Evolutionary conservation across 1,284 basidiomycete species (phyloP).

Genomic region (Lignosus rhinocerotis): DNA sequence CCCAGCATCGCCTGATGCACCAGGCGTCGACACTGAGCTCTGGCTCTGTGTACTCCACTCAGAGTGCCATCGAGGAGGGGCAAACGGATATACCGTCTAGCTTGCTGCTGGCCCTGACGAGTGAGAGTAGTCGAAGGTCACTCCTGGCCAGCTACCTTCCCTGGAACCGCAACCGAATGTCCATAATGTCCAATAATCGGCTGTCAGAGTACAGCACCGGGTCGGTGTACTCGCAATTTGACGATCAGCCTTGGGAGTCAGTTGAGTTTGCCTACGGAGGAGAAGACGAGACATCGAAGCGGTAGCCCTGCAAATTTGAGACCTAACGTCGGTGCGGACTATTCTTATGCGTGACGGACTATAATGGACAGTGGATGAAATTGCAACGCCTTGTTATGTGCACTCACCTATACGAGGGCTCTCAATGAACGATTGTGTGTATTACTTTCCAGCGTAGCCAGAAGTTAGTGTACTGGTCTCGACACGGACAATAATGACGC

Average conservation of each 20-base stretch:
- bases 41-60: constrained; percentile 35
- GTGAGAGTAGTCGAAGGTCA: constrained; percentile 26
- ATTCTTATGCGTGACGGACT: constrained; percentile 6
- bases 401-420: constrained; percentile 9
- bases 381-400: constrained; percentile 1
- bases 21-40: constrained; percentile 33
- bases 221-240: constrained; percentile 31
- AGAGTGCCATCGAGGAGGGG: constrained; percentile 34
- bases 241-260: constrained; percentile 23
- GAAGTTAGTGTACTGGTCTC: background rate
- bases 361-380: constrained; percentile 9
- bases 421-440: background rate
- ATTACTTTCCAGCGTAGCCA: background rate
- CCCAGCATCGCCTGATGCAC: constrained; percentile 24
- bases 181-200: constrained; percentile 29
- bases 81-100: constrained; percentile 28
- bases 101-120: constrained; percentile 27
- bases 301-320: background rate
- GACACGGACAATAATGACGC: background rate
- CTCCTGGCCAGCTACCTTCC: constrained; percentile 30
- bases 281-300: constrained; percentile 20
- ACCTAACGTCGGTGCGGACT: background rate
- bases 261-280: constrained; percentile 26
- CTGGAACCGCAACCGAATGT: constrained; percentile 20
- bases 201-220: constrained; percentile 33